phyloP scores from a whole-genome alignment of 495 filamentous ascomycete genomes.

The Penicillium bovifimosum region DNA sequence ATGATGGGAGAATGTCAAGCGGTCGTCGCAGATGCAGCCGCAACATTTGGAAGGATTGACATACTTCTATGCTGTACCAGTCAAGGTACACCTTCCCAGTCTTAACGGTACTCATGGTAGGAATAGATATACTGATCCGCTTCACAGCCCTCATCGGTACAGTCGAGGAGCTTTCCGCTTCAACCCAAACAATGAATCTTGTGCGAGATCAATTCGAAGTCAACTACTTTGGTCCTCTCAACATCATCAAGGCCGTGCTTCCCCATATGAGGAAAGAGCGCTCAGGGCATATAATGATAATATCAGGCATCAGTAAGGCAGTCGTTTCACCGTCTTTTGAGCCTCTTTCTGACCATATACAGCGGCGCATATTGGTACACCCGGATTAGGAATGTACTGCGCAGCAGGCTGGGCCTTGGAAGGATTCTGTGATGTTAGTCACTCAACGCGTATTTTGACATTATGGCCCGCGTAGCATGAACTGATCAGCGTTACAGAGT shows the following conservation, averaged over 20 bases:
- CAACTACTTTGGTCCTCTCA: conserved; percentile 90
- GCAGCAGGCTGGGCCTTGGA: conserved; percentile 93
- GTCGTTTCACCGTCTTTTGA: background rate
- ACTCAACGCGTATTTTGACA: background rate
- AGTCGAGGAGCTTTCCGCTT: conserved; percentile 80
- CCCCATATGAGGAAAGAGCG: conserved; percentile 73
- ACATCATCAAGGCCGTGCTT: conserved; percentile 86
- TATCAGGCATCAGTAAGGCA: conserved; percentile 72
- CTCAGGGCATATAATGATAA: conserved; percentile 81
- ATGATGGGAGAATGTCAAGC: conserved; percentile 61
- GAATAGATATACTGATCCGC: background rate
- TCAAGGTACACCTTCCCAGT: conserved; percentile 52
- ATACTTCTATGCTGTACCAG: conserved; percentile 83
- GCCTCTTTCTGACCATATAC: conserved; percentile 14
- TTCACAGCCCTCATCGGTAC: conserved; percentile 73
- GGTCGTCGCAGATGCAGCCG: conserved; percentile 78
- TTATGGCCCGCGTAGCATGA: background rate
- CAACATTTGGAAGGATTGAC: conserved; percentile 80
- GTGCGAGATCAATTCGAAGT: conserved; percentile 89
- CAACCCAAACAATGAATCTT: conserved; percentile 65
- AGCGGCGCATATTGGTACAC: conserved; percentile 87
- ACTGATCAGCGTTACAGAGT: conserved; percentile 43
- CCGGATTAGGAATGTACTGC: conserved; percentile 83
- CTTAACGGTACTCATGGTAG: background rate
- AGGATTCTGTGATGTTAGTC: conserved; percentile 80